Evolutionary conservation across 192 early-diverging fungal genomes (phyloP), one percentile per base, ranked within the genome.

Genomic region (Chytriomyces confervae): DNA sequence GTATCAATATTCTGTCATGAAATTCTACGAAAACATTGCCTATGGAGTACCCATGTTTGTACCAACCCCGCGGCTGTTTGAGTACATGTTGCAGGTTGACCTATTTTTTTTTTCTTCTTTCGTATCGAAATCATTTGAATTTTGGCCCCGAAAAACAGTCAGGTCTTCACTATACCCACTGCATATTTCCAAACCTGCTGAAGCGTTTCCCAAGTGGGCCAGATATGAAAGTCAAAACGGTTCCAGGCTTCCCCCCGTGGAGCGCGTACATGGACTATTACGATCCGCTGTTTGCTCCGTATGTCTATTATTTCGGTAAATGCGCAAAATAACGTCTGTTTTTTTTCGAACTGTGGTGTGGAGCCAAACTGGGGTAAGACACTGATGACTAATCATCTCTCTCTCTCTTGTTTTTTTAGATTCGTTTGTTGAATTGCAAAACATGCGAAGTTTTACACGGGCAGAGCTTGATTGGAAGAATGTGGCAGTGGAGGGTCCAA

Each of bases 21-120:
- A 77, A 46, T 77, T 77, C 43, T 77, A 77, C 53, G 75, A 77
- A 69, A 77, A 77, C 36, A 77, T 77, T 60, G 68, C 65, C 0
- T 69, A 69, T 11, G 68, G 68, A 23, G 75, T 77, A 0, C 64
- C 57, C 20, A 49, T 47, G 49, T 53, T 47, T 4, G 43, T 77
- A 8, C 75, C 75, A 7, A 70, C 75, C 7, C 50, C 75, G n/a
- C 44, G 53, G 18, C 45, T 77, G 0, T 67, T 77, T 3, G 45
- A 63, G 6, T 1, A 73, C n/a, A 61, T 73, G 60, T 3, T 73
- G 1, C 24, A 62, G 63, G 63, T 71, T 29, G 10, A 24, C 62
- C 16, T 20, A n/a, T 16, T 57, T 57, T 16, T 57, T 64, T 29
- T 2, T 23, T 27, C 62, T 64, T 11, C 9, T 11, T 16, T 29